Evolutionary conservation across 495 filamentous ascomycete genomes (phyloP), one percentile per base, ranked within the genome.

Genomic region (Articulospora tetracladia): DNA sequence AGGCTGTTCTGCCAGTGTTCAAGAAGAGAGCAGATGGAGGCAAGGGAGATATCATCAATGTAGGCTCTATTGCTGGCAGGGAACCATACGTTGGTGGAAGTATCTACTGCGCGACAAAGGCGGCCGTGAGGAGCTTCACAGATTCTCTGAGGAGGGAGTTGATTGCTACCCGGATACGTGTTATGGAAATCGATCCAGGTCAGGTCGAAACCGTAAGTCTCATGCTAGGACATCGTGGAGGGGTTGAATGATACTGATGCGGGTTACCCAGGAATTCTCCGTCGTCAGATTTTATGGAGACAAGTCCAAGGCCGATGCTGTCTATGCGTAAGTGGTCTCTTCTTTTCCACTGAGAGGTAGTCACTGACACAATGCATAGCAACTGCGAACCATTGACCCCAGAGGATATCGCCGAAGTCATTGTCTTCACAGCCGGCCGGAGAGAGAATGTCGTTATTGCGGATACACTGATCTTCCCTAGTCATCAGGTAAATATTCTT

Each of bases 31-130:
- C 39, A 3, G 39, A 44, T 44, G 73, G 91, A 53, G 93, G 92
- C 55, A 76, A 78, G 27, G 94, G 94, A 60, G 94, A 98, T 68
- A 93, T 98, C 69, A 95, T 98, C 73, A 98, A 97, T 74, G 90
- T 98, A 69, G 94, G 94, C 56, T 93, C 88, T 66, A 94, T 98
- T 70, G 94, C 94, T 24, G 94, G 94, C 23, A 84, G 94, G 39
- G 93, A 97, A 66, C 81, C 89, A 12, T 98, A 98, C 74, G 77
- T 85, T 3, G 92, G 95, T 47, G 94, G 94, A 24, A 86, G 87
- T 66, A 96, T 98, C 65, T 98, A 98, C 81, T 98, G 94, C 73
- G 92, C 94, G 1, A 93, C 90, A 50, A 98, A 98, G 77, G 93
- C 94, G 13, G 94, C 94, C 3, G 86, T 98, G 41, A 85, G 89